Evolutionary conservation across 2,329 filamentous ascomycete genomes (phyloP), one percentile per base, ranked within the genome.

Genomic region (Apiospora arundinis): DNA sequence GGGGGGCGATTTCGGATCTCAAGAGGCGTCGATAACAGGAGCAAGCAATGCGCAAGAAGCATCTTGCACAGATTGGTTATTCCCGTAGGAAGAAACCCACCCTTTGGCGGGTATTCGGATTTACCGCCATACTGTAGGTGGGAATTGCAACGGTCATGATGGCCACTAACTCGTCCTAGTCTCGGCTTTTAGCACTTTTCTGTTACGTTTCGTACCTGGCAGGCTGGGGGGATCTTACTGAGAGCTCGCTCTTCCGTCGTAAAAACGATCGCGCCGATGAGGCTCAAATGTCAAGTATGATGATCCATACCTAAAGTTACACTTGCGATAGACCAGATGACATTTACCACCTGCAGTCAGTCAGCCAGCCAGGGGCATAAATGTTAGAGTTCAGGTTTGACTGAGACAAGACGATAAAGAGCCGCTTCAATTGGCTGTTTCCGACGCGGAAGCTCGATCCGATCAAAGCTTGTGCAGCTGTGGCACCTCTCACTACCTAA

Each of bases 1-100:
- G 56, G 56, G 56, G 56, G 56, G 56, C 56, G 56, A 63, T 21
- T 63, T 63, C 56, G 56, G 56, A 63, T 63, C 56, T 63, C 56
- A 23, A 40, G 18, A 63, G 28, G 56, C 32, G 18, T n/a, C 5
- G 56, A 63, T 63, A 63, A 63, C 56, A 63, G 32, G 32, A 63
- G 32, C 28, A 18, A 32, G 21, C 56, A 37, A 63, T 60, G 28
- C 12, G 56, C n/a, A 21, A 28, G n/a, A 25, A 8, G 32, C n/a
- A 40, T 40, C 18, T 63, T 40, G 32, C 56, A 9, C 56, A 6
- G 56, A 40, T 63, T 32, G 56, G 56, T 63, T 63, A 63, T 63
- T 63, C 56, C 56, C 56, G 56, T 63, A 63, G 32, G 12, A 3
- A 23, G 32, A n/a, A 37, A 63, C 56, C 56, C 56, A 63, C 56